Evolutionary conservation across 345 rosid species (phyloP).

Genomic region (Citrus unshiu): DNA sequence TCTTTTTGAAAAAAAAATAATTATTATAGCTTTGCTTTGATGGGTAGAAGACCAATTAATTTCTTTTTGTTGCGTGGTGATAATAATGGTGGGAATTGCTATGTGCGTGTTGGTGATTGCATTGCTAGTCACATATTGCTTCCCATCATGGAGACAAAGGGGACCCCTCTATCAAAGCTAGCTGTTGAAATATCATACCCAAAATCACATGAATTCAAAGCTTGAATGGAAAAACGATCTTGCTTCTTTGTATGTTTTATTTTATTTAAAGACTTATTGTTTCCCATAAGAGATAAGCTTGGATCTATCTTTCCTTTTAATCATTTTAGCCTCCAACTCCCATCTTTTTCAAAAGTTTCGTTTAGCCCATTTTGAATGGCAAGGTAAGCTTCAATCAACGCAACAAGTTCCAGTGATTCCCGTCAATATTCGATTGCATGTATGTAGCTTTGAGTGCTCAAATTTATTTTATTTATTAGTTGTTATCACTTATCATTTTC

Average conservation of each 20-base stretch:
- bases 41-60: constrained; percentile 28
- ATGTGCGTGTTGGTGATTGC: constrained; percentile 45
- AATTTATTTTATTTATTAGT: neutral
- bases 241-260: constrained; percentile 4
- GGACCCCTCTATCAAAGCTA: constrained; percentile 34
- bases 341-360: constrained; percentile 28
- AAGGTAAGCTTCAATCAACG: neutral
- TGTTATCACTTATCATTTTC: neutral
- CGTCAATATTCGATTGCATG: neutral
- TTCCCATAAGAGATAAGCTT: constrained; percentile 31
- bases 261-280: neutral
- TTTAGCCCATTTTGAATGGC: constrained; percentile 7
- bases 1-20: neutral
- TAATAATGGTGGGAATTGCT: constrained; percentile 20
- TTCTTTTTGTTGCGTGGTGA: constrained; percentile 13
- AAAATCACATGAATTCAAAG: constrained; percentile 26
- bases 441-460: neutral
- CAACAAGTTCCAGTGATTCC: neutral
- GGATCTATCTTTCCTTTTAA: constrained; percentile 14
- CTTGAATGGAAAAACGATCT: constrained; percentile 15
- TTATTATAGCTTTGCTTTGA: constrained; percentile 20
- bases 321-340: constrained; percentile 18
- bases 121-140: constrained; percentile 36
- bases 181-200: constrained; percentile 30
- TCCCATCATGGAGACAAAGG: constrained; percentile 43